Evolutionary conservation across 345 rosid genomes (phyloP).

Genomic region (Pelargonium nanum): DNA sequence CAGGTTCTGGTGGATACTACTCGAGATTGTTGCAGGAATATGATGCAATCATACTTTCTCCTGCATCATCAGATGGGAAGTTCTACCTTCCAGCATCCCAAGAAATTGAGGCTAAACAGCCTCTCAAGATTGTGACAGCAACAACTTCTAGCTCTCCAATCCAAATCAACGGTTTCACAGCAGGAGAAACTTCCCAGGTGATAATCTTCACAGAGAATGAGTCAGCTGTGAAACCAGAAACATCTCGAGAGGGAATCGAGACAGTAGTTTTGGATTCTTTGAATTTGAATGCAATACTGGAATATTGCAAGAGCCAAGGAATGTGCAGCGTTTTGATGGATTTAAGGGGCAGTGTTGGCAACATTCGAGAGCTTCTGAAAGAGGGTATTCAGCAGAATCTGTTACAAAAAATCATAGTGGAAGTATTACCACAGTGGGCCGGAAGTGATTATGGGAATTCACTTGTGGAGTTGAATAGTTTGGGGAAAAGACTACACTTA

Average conservation of each 20-base stretch:
- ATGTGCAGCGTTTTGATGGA: conserved; percentile 56
- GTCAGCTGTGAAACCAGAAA: conserved; percentile 19
- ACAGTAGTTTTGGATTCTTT: conserved; percentile 36
- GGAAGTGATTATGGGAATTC: conserved; percentile 14
- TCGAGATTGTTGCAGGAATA: conserved; percentile 59
- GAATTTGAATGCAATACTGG: conserved; percentile 37
- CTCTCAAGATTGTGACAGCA: conserved; percentile 37
- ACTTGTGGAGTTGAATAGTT: conserved; percentile 14
- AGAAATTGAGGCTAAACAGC: conserved; percentile 57
- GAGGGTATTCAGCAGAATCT: conserved; percentile 37
- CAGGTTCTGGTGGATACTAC: conserved; percentile 54
- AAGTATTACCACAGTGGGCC: conserved; percentile 55
- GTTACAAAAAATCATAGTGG: conserved; percentile 46
- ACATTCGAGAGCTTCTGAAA: conserved; percentile 42
- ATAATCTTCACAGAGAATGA: conserved; percentile 32
- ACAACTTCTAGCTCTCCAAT: conserved; percentile 16
- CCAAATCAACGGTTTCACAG: conserved; percentile 15
- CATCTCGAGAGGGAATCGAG: conserved; percentile 24
- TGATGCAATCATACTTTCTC: conserved; percentile 52
- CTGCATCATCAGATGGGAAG: conserved; percentile 25
- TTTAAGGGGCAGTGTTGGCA: conserved; percentile 37
- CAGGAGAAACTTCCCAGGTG: conserved; percentile 29
- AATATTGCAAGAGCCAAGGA: conserved; percentile 40
- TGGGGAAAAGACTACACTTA: conserved; percentile 28
- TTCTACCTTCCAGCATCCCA: conserved; percentile 32